Base-by-base conservation (phyloP, 352 stramenopile genomes). In the Pythium rishiriense region DNA sequence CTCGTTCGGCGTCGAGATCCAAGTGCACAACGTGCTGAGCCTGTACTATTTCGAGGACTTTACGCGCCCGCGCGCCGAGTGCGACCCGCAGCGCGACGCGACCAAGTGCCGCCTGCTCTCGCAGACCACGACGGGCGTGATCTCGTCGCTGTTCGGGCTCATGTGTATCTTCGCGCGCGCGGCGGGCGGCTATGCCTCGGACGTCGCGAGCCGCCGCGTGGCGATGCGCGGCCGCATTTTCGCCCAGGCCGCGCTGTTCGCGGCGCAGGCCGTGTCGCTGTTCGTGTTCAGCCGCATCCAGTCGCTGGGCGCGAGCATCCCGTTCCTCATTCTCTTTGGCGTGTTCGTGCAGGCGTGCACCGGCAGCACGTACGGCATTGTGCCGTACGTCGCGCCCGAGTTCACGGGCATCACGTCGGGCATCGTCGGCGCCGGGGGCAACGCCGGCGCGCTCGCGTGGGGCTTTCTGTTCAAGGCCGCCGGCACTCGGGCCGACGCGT, bases 1-100 rank as follows among this genome's bases (percentile, higher is more conserved):
- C 66, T 98, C 88, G 71, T 98, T 98, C 69, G 95, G 95, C 47
- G 86, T 98, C 37, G 94, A 98, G 67, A 73, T 98, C 6, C 95
- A 94, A 48, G 91, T 98, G 51, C 96, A 98, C 81, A 98, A 98
- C 69, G 88, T 93, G 39, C 85, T 95, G 35, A 92, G 87, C 26
- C 64, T 86, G 25, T 96, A 97, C 72, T 98, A 97, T 68, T 92
- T 88, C 45, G 78, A 94, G 28, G 83, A 91, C 41, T 97, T 98
- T 58, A 78, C 70, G 21, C 74, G 84, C 24, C 7, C 7, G 6
- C 6, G 39, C 39, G 58, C 68, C 2, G 85, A 81, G 51, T 88
- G 79, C 31, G 65, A 78, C 0, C 51, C 57, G 14, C 39, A 45
- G 6, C 72, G 51, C 22, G 76, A 64, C 59, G 49, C 39, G 1